Conservation (phyloP, 805 yeast species). For the Priceomyces melissophilus region DNA sequence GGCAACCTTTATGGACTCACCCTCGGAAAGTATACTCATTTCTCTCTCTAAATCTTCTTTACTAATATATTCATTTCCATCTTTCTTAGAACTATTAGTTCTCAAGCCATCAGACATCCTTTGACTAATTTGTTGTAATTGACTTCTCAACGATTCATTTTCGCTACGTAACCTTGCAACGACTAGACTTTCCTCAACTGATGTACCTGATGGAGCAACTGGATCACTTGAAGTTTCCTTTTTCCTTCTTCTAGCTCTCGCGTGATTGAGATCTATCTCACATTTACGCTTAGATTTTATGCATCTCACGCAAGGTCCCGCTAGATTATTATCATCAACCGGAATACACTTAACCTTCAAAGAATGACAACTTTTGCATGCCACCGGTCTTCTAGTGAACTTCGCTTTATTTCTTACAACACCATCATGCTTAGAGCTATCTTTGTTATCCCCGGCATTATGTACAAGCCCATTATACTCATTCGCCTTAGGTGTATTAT, state of each 20-base stretch:
- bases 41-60: conserved; percentile 41
- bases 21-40: conserved; percentile 31
- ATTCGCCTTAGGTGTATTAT: neutral
- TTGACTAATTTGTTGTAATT: conserved; percentile 8
- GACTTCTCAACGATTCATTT: conserved; percentile 14
- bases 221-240: conserved; percentile 17
- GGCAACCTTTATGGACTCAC: conserved; percentile 31
- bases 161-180: conserved; percentile 20
- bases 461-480: neutral
- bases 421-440: neutral
- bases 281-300: conserved; percentile 60
- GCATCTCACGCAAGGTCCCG: conserved; percentile 74
- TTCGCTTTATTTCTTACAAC: neutral
- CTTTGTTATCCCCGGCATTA: neutral
- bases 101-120: neutral
- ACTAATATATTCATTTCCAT: conserved; percentile 14
- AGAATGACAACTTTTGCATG: conserved; percentile 74
- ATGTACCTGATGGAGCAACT: neutral
- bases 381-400: conserved; percentile 20
- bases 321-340: conserved; percentile 51
- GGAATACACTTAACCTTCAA: conserved; percentile 85
- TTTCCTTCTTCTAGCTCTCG: conserved; percentile 47
- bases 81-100: neutral
- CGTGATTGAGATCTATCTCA: conserved; percentile 60
- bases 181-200: conserved; percentile 11